These are phyloP conservation scores for Backusella tuberculispora DNA, from an alignment of 192 early-diverging fungal genomes.

Conservation along the genomic window DNA sequence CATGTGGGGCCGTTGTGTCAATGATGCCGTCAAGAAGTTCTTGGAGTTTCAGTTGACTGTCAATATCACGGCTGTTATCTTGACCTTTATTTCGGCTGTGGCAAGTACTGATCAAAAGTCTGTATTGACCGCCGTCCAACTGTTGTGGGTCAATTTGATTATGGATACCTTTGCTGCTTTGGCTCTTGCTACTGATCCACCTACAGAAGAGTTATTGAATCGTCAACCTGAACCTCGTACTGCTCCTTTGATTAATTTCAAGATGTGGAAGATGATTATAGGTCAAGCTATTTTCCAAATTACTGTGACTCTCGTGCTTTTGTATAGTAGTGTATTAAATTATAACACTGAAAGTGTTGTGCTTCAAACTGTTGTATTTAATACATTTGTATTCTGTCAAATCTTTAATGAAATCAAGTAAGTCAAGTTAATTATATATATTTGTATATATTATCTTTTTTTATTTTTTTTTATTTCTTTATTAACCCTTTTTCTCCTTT, in stretches of 20 bases:
- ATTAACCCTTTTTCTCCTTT: slow-evolving; percentile 4
- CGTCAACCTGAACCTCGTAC: slow-evolving; percentile 80
- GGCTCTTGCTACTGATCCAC: slow-evolving; percentile 94
- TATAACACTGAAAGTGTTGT: slow-evolving; percentile 38
- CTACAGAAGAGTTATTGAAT: slow-evolving; percentile 80
- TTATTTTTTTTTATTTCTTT: not conserved
- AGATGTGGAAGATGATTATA: slow-evolving; percentile 97
- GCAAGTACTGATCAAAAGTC: slow-evolving; percentile 67
- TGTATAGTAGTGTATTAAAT: slow-evolving; percentile 67
- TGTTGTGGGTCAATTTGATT: slow-evolving; percentile 99
- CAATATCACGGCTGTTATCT: slow-evolving; percentile 86
- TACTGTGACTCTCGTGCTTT: slow-evolving; percentile 71
- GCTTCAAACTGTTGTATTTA: slow-evolving; percentile 86
- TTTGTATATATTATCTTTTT: not conserved
- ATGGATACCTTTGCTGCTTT: slow-evolving; percentile 99
- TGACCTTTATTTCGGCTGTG: slow-evolving; percentile 79
- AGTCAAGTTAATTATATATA: slow-evolving; percentile 10
- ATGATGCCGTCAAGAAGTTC: slow-evolving; percentile 97
- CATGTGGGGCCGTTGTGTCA: slow-evolving; percentile 95
- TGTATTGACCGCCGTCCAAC: slow-evolving; percentile 91
- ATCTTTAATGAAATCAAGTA: slow-evolving; percentile 89
- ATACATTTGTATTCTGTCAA: slow-evolving; percentile 90
- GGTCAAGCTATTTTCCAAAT: slow-evolving; percentile 93
- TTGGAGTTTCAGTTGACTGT: slow-evolving; percentile 99
- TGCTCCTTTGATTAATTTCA: slow-evolving; percentile 82